Conservation (phyloP, 2,329 filamentous ascomycete genomes). For the Pyrenochaeta sp. region DNA sequence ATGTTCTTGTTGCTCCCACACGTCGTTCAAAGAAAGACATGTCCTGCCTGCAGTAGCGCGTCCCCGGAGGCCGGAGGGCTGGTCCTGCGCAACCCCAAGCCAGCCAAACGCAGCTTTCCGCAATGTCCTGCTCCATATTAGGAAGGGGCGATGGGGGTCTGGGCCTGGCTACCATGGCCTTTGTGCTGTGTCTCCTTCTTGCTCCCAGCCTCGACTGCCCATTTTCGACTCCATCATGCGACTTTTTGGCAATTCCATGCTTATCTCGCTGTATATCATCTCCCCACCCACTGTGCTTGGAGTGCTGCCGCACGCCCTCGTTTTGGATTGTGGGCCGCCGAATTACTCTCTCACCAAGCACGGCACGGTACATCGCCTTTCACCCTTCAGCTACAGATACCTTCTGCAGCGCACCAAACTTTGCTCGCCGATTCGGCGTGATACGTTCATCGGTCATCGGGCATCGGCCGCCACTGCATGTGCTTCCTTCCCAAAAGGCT, state of each 20-base stretch:
- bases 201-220: not conserved
- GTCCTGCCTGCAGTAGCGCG: slow-evolving; percentile 9
- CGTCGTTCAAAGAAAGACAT: slow-evolving; percentile 2
- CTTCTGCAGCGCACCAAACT: not conserved
- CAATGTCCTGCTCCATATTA: slow-evolving; percentile 6
- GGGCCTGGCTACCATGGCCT: slow-evolving; percentile 13
- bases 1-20: slow-evolving; percentile 1
- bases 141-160: slow-evolving; percentile 15
- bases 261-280: slow-evolving; percentile 4
- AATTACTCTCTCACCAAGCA: too few relatives aligned
- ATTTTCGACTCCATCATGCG: slow-evolving; percentile 9
- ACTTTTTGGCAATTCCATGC: slow-evolving; percentile 18
- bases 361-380: not conserved
- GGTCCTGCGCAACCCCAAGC: slow-evolving; percentile 18
- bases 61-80: slow-evolving; percentile 5
- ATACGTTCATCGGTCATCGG: not conserved
- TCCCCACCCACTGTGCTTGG: not conserved
- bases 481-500: not conserved
- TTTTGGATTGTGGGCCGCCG: not conserved
- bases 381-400: not conserved
- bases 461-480: not conserved
- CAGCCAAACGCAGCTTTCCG: slow-evolving; percentile 13
- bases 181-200: slow-evolving; percentile 17
- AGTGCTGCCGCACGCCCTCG: not conserved
- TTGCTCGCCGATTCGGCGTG: not conserved